Evolutionary conservation across 352 stramenopile genomes (phyloP), one percentile per base, ranked within the genome.

Genomic region (Globisporangium mamillatum): DNA sequence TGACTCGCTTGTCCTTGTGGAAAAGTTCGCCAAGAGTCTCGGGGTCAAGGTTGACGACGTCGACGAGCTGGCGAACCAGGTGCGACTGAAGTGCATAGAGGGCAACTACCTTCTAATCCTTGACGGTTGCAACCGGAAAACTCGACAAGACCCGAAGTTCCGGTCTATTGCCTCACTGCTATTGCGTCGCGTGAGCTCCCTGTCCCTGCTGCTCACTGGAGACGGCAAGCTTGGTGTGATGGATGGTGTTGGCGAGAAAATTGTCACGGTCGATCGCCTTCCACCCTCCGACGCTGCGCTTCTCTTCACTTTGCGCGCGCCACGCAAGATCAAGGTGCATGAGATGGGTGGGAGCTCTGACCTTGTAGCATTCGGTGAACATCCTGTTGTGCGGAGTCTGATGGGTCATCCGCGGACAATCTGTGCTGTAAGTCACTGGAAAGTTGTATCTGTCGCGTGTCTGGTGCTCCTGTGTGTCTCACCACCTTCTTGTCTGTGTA

Each of bases 231-330:
- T 94, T 53, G 87, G 87, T 12, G 87, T 73, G 0, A 85, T 93
- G 79, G 85, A 94, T 46, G 87, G 87, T 24, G 87, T 94, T 4
- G 82, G 82, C 4, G 87, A 94, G 70, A 92, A 91, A 69, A 92
- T 94, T 50, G 78, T 92, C 22, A 52, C 72, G 0, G 77, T 94
- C 6, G 87, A 90, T 4, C 76, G 76, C 7, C 64, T 94, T n/a
- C 84, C 87, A 6, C 79, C 85, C 2, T 64, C 75, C 3, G 83
- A 94, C 50, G 87, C 84, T 0, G 87, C 87, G 2, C 68, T 94
- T 34, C 60, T 94, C 9, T 94, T 94, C 58, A 93, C 83, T 25
- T 65, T 94, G 29, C 83, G 87, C 8, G 86, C 86, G 1, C 87
- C 87, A 18, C 81, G 87, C 10, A 86, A 89, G 61, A 84, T 94